Percentiles rank a stretch among this genome's conserved stretches.
Conservation (phyloP, 441 rosid species). For the Capsella rubella region DNA sequence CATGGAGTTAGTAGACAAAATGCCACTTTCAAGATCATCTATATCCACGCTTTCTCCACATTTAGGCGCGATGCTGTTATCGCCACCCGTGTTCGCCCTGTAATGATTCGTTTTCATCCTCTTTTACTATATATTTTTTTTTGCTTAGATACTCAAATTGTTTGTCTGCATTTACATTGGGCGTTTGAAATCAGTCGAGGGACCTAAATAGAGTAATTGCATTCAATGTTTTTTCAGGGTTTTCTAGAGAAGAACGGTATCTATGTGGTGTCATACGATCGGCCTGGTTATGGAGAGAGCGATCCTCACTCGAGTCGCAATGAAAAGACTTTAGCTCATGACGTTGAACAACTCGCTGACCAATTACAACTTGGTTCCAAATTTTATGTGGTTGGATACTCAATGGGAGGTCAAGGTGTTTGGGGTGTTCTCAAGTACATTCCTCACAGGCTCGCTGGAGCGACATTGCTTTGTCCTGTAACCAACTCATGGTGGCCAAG, state of each 20-base stretch:
- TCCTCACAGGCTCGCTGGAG: slow-evolving; percentile 75
- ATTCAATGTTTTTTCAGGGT: slow-evolving; percentile 46
- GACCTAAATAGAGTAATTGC: not conserved
- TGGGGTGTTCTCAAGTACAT: slow-evolving; percentile 74
- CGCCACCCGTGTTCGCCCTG: slow-evolving; percentile 50
- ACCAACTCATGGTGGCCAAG: slow-evolving; percentile 70
- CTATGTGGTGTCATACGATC: slow-evolving; percentile 63
- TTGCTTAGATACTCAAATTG: not conserved
- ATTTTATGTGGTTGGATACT: slow-evolving; percentile 61
- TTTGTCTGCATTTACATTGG: not conserved
- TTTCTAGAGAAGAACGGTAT: slow-evolving; percentile 55
- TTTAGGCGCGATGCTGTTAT: slow-evolving; percentile 53
- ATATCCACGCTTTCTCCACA: slow-evolving; percentile 58
- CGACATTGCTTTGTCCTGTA: slow-evolving; percentile 55
- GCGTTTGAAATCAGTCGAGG: not conserved
- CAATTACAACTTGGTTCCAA: slow-evolving; percentile 64
- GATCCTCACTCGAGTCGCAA: slow-evolving; percentile 60
- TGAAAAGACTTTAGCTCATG: slow-evolving; percentile 53
- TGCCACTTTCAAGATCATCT: slow-evolving; percentile 66
- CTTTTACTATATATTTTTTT: not conserved
- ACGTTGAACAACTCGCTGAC: slow-evolving; percentile 74
- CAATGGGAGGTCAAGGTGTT: slow-evolving; percentile 62
- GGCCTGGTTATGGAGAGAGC: slow-evolving; percentile 78
- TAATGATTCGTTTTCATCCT: slow-evolving; percentile 38
- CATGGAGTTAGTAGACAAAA: slow-evolving; percentile 62